Base-by-base conservation (phyloP, 495 filamentous ascomycete genomes). In the Aspergillus olivimuriae region DNA sequence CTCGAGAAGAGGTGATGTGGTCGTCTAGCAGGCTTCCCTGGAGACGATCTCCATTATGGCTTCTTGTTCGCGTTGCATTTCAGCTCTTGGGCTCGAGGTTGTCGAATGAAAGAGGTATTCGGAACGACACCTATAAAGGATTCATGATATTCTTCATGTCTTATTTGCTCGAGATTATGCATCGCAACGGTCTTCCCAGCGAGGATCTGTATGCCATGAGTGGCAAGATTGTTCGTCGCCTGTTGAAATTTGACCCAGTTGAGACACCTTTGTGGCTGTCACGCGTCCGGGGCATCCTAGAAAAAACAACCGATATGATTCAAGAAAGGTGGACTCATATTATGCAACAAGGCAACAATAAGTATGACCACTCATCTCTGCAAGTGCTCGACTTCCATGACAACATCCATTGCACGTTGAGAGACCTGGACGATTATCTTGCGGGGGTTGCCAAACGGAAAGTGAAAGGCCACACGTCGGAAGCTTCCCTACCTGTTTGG, bases 1-100 rank as follows among this genome's bases (percentile, higher is more conserved):
- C 75, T 12, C 68, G 77, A 8, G 80, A 86, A 40, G 77, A 84
- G 19, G 73, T 83, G 1, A 34, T 75, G 18, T 83, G 72, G 72
- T 2, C 55, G 2, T 32, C 71, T 17, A 48, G 54, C 11, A 14
- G 19, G 0, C 34, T 50, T 0, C 78, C 78, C 0, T 85, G 80
- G 73, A 67, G 69, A 7, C 43, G 82, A 23, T 83, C 79, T 15
- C 52, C 78, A 0, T 39, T 76, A 0, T 85, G 81, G 81, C 57
- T 84, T 2, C 58, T 85, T 0, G 35, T 82, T 9, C 76, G 82
- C 0, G 78, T 82, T 2, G 48, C 62, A 0, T 39, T 84, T 23
- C 78, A 82, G 35, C 34, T 59, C 3, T 11, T 33, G 1, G 24
- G 55, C 17, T 17, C 1, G 9, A 48, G 56, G 6, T 20, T 33